Evolutionary conservation across 257 asterid genomes (phyloP), one percentile per base, ranked within the genome.

Genomic region (Plantago elongata): DNA sequence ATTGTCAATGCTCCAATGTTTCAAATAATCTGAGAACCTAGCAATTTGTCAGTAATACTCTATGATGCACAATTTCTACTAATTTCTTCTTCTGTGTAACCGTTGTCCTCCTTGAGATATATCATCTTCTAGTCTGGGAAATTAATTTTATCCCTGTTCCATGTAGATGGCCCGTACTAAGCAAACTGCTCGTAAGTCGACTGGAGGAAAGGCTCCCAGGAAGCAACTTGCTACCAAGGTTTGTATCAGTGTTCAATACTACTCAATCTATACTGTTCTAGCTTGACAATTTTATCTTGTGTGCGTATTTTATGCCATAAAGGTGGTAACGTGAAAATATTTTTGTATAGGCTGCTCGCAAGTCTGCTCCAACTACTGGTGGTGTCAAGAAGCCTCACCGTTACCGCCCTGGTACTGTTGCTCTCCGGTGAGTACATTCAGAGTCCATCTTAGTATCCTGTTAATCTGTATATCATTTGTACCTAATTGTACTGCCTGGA

Each of bases 151-250:
- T 29, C 7, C 57, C 44, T 15, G 50, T 37, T 34, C 13, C 40
- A 3, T 9, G 2, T 11, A 78, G 83, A 81, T 81, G 86, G 86
- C 83, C 40, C 86, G 83, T 75, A 81, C 86, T 11, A 81, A 81
- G 79, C 86, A 81, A 71, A 81, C 86, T 70, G 86, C 86, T 22
- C 86, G 86, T 9, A 81, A 81, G 75, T 81, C 86, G 8, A 81
- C 86, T 27, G 86, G 86, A 66, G 83, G 86, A 50, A 81, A 81
- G 76, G 87, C 87, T 55, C 87, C 84, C 13, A 78, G 87, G 74
- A 81, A 81, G 76, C 87, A 81, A 63, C 80, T 81, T 5, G 87
- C 84, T n/a, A 81, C 87, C 3, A 81, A 81, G 84, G 86, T 81
- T 34, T 29, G 43, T 54, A 5, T 17, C 51, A 11, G 13, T 42